Percentiles rank a stretch among this genome's conserved stretches.
phyloP scores from a whole-genome alignment of 345 rosid species.

The Hevea brasiliensis region DNA sequence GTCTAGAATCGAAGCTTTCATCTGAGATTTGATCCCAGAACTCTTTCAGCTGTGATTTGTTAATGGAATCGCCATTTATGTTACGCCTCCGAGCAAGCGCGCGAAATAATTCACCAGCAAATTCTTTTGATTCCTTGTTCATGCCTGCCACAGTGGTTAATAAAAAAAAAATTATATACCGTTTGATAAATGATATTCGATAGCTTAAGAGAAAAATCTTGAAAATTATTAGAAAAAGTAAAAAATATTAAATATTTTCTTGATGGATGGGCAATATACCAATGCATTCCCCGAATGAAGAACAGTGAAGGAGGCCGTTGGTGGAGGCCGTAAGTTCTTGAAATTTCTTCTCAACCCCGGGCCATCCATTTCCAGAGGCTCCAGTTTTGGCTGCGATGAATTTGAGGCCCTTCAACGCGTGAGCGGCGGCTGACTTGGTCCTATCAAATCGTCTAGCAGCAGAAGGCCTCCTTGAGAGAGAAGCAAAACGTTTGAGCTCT shows the following conservation, averaged over 20 bases:
- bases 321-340: constrained; percentile 52
- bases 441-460: constrained; percentile 50
- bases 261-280: constrained; percentile 33
- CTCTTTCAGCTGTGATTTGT: constrained; percentile 56
- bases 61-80: constrained; percentile 60
- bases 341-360: constrained; percentile 65
- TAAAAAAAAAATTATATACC: no score
- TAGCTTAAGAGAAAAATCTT: no score
- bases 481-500: constrained; percentile 66
- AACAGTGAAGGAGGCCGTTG: constrained; percentile 53
- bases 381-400: constrained; percentile 67
- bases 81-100: constrained; percentile 70
- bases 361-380: constrained; percentile 51
- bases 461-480: constrained; percentile 50
- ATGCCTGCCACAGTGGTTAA: constrained; percentile 43
- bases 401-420: constrained; percentile 83
- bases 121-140: constrained; percentile 85
- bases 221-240: background rate
- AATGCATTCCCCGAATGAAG: constrained; percentile 78
- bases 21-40: constrained; percentile 85
- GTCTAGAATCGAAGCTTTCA: constrained; percentile 89
- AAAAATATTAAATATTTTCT: no score
- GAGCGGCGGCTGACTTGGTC: constrained; percentile 69
- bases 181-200: no score
- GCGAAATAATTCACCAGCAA: constrained; percentile 69